These are phyloP conservation scores for Pisolithus microcarpus DNA, from an alignment of 768 basidiomycete species.

Conservation along the genomic window DNA sequence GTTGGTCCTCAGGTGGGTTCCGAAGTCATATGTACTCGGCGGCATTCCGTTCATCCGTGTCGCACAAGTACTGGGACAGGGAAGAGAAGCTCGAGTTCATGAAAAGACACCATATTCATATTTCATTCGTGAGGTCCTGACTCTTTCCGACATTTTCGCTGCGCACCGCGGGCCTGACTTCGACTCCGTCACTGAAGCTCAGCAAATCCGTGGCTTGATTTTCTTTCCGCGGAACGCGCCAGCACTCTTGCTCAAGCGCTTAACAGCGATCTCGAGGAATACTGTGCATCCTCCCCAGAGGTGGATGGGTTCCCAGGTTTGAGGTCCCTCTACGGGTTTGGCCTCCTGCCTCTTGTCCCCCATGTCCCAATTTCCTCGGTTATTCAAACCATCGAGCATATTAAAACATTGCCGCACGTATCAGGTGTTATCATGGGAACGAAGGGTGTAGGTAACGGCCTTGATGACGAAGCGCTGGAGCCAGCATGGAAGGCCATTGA, in stretches of 20 bases:
- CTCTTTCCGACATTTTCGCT: constrained; percentile 1
- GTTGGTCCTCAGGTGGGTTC: constrained; percentile 62
- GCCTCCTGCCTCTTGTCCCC: constrained; percentile 76
- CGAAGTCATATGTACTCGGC: neutral
- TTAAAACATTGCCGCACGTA: constrained; percentile 57
- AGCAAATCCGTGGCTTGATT: constrained; percentile 91
- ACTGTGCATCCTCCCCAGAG: constrained; percentile 61
- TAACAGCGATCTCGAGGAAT: constrained; percentile 71
- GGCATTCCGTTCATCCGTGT: constrained; percentile 6
- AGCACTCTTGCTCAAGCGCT: constrained; percentile 58
- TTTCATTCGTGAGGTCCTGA: constrained; percentile 67
- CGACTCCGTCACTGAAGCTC: constrained; percentile 37
- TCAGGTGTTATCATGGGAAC: constrained; percentile 80
- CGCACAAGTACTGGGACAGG: constrained; percentile 63
- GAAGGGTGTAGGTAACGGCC: constrained; percentile 64
- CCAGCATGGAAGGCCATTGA: constrained; percentile 79
- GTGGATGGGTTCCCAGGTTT: constrained; percentile 28
- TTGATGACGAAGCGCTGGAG: constrained; percentile 74
- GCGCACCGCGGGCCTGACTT: constrained; percentile 10
- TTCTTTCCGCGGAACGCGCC: constrained; percentile 64
- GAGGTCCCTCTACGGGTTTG: constrained; percentile 76
- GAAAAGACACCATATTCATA: constrained; percentile 73
- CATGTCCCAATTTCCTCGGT: constrained; percentile 48
- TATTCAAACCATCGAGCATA: constrained; percentile 59
- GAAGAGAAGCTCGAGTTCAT: constrained; percentile 78